Evolutionary conservation across 495 filamentous ascomycete genomes (phyloP).

Genomic region (Aspergillus diversus): DNA sequence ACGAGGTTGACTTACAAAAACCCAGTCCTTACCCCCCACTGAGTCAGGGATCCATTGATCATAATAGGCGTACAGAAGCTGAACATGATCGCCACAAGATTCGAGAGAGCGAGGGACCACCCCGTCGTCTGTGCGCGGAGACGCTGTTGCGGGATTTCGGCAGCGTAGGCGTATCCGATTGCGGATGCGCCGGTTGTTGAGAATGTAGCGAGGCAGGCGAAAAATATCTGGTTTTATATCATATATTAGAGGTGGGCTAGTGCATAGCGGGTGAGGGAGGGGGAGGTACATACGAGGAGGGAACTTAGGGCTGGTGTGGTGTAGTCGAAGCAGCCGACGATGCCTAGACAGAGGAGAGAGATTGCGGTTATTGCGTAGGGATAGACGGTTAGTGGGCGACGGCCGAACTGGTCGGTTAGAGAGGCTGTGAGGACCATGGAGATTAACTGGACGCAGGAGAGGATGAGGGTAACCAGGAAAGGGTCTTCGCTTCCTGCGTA

Average conservation of each 20-base stretch:
- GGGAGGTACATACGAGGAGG: constrained; percentile 8
- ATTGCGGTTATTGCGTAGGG: constrained; percentile 41
- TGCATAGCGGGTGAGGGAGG: no score
- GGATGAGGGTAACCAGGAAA: constrained; percentile 46
- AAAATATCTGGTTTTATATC: constrained; percentile 31
- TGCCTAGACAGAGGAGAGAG: constrained; percentile 42
- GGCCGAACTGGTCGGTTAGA: constrained; percentile 41
- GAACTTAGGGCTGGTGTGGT: constrained; percentile 29
- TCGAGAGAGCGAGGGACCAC: constrained; percentile 42
- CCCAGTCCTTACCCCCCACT: constrained; percentile 47
- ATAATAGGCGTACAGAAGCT: constrained; percentile 48
- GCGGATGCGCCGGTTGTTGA: constrained; percentile 47
- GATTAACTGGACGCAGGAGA: constrained; percentile 44
- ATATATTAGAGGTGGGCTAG: no score
- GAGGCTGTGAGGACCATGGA: constrained; percentile 39
- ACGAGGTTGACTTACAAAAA: constrained; percentile 47
- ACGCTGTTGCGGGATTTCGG: constrained; percentile 43
- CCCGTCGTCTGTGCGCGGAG: constrained; percentile 44
- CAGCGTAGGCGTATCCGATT: constrained; percentile 46
- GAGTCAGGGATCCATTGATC: constrained; percentile 36
- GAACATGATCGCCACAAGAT: constrained; percentile 45
- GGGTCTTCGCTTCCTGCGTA: constrained; percentile 44
- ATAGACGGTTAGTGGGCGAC: constrained; percentile 43
- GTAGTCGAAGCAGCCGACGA: constrained; percentile 48
- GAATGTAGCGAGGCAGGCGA: constrained; percentile 40